Evolutionary conservation across 345 rosid species (phyloP), one percentile per base, ranked within the genome.

Genomic region (Limnanthes douglasii): DNA sequence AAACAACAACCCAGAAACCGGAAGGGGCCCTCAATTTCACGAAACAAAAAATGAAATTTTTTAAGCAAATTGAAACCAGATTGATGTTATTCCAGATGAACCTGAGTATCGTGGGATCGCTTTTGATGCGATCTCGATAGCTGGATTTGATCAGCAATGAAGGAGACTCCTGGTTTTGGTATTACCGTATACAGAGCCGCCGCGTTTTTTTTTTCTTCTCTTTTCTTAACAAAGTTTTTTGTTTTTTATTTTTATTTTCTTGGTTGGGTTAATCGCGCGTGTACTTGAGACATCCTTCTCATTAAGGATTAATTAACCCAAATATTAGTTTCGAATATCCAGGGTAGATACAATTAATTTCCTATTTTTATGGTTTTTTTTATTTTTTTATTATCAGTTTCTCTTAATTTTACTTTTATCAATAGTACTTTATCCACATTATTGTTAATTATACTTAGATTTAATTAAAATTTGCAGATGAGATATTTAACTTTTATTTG

Each of bases 161-260:
- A 41, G 42, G 25, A 33, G 53, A 54, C 45, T 39, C 60, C 60
- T 51, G 53, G 60, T 54, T 54, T 54, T 39, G 47, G 33, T 54
- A n/a, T n/a, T n/a, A n/a, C n/a, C n/a, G n/a, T n/a, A n/a, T n/a
- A 44, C 23, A 33, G 32, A 35, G 42, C 53, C 33, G 48, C 48
- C 53, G 43, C 60, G 31, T 31, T 46, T 33, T 18, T n/a, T 31
- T 46, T 36, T 43, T 34, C 4, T 4, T 20, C 19, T 31, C 22
- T 22, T 17, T 1, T 0, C 2, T 26, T n/a, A n/a, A n/a, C n/a
- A n/a, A n/a, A n/a, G n/a, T n/a, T 32, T 13, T 11, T 11, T 11
- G 22, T 15, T 21, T 17, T 13, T 33, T 14, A 15, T 3, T 1
- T 19, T n/a, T 34, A 0, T 50, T 33, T 35, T 16, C 21, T 3